Evolutionary conservation across 192 early-diverging fungal genomes (phyloP), one percentile per base, ranked within the genome.

Genomic region (Backusella liffmaniae): DNA sequence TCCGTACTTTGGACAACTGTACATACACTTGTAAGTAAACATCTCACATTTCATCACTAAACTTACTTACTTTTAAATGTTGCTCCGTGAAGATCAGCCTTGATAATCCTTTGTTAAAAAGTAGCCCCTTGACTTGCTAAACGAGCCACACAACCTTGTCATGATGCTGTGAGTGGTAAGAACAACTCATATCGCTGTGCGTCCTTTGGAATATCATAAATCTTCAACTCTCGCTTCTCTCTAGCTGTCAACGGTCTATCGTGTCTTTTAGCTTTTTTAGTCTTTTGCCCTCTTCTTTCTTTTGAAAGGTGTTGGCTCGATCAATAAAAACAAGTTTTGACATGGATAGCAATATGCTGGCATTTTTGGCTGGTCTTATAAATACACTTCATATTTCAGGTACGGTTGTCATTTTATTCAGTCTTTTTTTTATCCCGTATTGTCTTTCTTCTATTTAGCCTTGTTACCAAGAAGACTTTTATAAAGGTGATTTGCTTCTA

Each of bases 71-170:
- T 94, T 6, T 92, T 89, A 13, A 98, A 66, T 16, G 84, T 79
- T 1, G 94, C 90, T 4, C 96, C 96, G 77, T 98, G 96, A 82
- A 91, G 90, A 73, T 98, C 96, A 3, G 95, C 95, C 70, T 94
- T 94, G 9, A 92, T 65, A 34, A 93, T 35, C 32, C 92, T 92
- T 36, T 86, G 83, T 4, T 70, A 84, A 75, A 41, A 84, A 80
- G 12, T 59, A 66, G 1, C 70, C 53, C 65, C 62, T 69, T 10
- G 72, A 37, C 2, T 73, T 77, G 42, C 70, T 82, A 98, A 79
- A 35, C 91, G 84, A 12, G 74, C 80, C 70, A 96, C 92, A 77
- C 96, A 96, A 18, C 86, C 84, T 49, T 77, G 82, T 96, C 96
- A 98, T 42, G 97, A 77, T 13, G 82, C 65, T 76, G 96, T 85